A percentile compares a stretch with the other conserved stretches of the same genome.
Evolutionary conservation across 257 asterid species (phyloP).

Genomic region (Ehretia macrophylla): DNA sequence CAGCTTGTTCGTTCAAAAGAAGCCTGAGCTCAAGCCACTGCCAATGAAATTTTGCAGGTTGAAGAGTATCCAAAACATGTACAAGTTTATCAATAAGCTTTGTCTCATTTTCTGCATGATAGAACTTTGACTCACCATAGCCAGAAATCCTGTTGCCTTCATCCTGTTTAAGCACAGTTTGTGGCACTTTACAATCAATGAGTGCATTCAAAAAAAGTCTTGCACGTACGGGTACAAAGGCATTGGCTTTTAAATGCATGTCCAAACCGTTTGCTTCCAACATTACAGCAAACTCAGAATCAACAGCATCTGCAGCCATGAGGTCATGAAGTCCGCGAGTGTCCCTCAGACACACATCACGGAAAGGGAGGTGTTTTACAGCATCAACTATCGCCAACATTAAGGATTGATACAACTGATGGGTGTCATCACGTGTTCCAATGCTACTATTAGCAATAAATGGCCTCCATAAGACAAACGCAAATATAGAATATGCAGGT

Average conservation of each 20-base stretch:
- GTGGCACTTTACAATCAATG: conserved; percentile 74
- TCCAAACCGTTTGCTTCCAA: conserved; percentile 63
- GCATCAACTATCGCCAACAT: conserved; percentile 63
- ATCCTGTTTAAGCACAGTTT: conserved; percentile 42
- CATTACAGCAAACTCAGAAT: conserved; percentile 73
- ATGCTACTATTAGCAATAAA: conserved; percentile 46
- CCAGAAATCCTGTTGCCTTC: conserved; percentile 46
- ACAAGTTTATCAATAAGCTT: conserved; percentile 68
- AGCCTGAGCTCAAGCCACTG: conserved; percentile 98
- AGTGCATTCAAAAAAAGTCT: conserved; percentile 85
- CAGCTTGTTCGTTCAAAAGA: conserved; percentile 85
- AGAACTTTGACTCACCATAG: conserved; percentile 60
- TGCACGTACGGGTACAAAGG: conserved; percentile 91
- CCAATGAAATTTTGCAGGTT: conserved; percentile 99
- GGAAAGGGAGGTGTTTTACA: conserved; percentile 84
- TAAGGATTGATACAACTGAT: conserved; percentile 60
- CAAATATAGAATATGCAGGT: conserved; percentile 83
- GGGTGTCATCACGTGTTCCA: conserved; percentile 74
- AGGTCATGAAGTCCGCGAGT: conserved; percentile 69
- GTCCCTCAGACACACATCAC: conserved; percentile 86
- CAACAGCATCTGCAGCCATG: conserved; percentile 68
- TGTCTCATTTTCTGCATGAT: conserved; percentile 57
- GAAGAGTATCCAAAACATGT: conserved; percentile 77
- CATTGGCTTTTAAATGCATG: conserved; percentile 58
- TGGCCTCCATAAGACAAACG: conserved; percentile 81